A percentile compares a stretch with the other conserved stretches of the same genome.
These are phyloP conservation scores for Selaginella moellendorffii DNA, from an alignment of 75 land plant genomes.

Conservation along the genomic window DNA sequence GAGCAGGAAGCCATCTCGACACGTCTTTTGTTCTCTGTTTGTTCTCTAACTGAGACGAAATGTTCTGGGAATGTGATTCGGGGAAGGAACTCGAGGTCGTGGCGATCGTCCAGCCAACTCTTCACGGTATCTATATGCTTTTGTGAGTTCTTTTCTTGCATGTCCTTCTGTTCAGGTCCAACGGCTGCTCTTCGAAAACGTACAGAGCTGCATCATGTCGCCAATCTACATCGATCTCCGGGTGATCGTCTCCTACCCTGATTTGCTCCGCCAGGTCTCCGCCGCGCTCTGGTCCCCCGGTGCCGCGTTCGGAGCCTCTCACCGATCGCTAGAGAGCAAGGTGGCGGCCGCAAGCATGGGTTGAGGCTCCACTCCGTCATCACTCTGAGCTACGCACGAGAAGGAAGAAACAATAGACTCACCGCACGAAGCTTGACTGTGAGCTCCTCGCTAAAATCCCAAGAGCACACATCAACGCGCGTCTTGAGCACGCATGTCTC, in stretches of 20 bases:
- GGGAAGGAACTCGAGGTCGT: no score
- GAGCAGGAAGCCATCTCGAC: no score
- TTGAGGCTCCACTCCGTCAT: no score
- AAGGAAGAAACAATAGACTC: conserved; percentile 46
- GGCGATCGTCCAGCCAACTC: no score
- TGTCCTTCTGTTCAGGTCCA: no score
- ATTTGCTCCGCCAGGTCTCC: conserved; percentile 53
- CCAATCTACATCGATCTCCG: conserved; percentile 97
- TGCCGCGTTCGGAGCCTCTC: conserved; percentile 36
- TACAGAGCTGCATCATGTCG: conserved; percentile 82
- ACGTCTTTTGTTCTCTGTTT: no score
- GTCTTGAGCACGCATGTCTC: no score
- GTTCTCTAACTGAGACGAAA: no score
- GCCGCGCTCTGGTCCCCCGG: conserved; percentile 26
- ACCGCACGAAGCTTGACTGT: conserved; percentile 17
- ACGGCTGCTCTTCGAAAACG: no score
- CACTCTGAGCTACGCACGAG: conserved; percentile 50
- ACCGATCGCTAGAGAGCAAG: conserved; percentile 71
- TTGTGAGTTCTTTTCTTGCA: no score
- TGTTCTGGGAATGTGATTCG: no score
- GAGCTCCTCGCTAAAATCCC: background rate
- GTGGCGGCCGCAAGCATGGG: conserved; percentile 61
- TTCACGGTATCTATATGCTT: no score
- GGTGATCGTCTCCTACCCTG: conserved; percentile 83
- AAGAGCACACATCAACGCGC: conserved; percentile 30